Evolutionary conservation across 139 green algal species (phyloP), one percentile per base, ranked within the genome.

Genomic region (Closterium sp.): DNA sequence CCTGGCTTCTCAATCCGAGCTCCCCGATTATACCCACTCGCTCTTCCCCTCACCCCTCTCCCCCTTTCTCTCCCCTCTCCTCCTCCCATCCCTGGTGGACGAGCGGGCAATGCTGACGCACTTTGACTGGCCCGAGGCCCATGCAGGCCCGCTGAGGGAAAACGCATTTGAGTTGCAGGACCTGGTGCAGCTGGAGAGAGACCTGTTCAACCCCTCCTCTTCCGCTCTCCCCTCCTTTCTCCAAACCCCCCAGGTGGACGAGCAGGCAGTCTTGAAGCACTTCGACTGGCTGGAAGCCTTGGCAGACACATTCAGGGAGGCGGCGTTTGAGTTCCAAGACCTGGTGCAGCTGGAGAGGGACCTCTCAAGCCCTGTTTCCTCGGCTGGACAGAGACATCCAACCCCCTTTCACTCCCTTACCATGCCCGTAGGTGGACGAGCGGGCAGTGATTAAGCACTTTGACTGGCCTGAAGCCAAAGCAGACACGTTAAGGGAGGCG

Each of bases 381-480:
- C n/a, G n/a, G n/a, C n/a, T n/a, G n/a, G n/a, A n/a, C n/a, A n/a
- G n/a, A n/a, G n/a, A n/a, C 84, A 21, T 69, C 43, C 43, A 1
- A 12, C 8, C 43, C 0, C 10, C 10, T 2, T 16, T 69, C 9
- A 1, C 43, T 16, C 10, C 10, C 43, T 25, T 16, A 1, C 43
- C 3, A 1, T 2, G 1, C 43, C 21, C 21, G 25, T 6, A 55
- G 55, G 55, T 76, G 55, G 55, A 76, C 55, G 55, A 76, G 55
- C 12, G 90, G 16, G 93, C 93, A 32, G 93, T 95, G 88, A 86
- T 95, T 25, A 95, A 95, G 89, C 90, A 94, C 84, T 95, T 95
- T 91, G 90, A 95, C 33, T 95, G 93, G 93, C 93, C 93, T 12
- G 93, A 95, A 35, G 93, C 28, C 12, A 95, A 95, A 66, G 86